phyloP scores from a whole-genome alignment of 345 rosid species.

The Laguncularia racemosa region DNA sequence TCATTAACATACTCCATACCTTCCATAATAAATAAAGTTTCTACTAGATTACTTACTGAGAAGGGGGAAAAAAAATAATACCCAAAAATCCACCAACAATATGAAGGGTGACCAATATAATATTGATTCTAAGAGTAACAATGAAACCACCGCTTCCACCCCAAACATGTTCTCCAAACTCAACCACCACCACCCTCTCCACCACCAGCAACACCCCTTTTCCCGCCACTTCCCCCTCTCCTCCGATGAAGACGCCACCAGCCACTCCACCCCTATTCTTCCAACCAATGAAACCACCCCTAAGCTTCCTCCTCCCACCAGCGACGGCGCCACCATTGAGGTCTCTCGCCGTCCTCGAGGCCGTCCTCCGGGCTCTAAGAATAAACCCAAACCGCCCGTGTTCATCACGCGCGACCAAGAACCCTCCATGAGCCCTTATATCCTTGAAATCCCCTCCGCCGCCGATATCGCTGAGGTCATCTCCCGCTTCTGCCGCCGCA shows the following conservation, averaged over 20 bases:
- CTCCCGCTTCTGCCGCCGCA: conserved; percentile 63
- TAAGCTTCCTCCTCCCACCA: not conserved
- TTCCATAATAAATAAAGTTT: too few species aligned
- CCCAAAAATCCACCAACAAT: not conserved
- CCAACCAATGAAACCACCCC: not conserved
- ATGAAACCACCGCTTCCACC: not conserved
- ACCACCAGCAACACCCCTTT: conserved; percentile 4
- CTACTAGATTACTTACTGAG: not conserved
- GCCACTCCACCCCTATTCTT: not conserved
- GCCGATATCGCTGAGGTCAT: conserved; percentile 65
- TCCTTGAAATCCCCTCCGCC: conserved; percentile 73
- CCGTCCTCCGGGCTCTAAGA: conserved; percentile 20
- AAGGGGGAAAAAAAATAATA: not conserved
- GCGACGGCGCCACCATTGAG: conserved; percentile 15
- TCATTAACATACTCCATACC: too few species aligned
- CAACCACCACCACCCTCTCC: conserved; percentile 6
- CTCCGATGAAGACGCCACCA: not conserved
- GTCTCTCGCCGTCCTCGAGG: conserved; percentile 11
- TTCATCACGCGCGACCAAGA: conserved; percentile 24
- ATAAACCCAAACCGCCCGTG: conserved; percentile 16
- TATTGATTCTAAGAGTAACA: not conserved
- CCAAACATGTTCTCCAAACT: conserved; percentile 14
- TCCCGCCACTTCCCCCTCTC: conserved; percentile 2
- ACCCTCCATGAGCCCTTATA: conserved; percentile 76
- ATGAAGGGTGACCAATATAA: conserved; percentile 8